phyloP scores from a whole-genome alignment of 179 eudicot genomes.

The Patellifolia procumbens region DNA sequence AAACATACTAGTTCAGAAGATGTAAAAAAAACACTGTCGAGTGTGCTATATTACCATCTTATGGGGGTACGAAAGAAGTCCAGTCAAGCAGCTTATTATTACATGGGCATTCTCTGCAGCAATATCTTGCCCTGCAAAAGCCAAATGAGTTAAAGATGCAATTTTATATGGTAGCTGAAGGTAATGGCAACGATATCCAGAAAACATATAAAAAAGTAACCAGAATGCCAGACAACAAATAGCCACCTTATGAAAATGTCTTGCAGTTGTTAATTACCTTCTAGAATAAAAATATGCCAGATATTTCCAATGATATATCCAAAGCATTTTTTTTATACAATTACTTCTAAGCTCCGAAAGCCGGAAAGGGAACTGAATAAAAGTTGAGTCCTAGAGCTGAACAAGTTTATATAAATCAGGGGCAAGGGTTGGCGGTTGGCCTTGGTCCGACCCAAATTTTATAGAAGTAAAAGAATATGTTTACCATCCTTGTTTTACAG shows the following conservation, averaged over 20 bases:
- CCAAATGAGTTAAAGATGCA: constrained; percentile 10
- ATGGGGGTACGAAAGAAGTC: constrained; percentile 67
- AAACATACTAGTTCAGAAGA: neutral
- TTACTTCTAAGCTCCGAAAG: neutral
- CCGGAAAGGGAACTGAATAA: neutral
- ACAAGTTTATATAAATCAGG: neutral
- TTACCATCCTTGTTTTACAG: too few relatives aligned
- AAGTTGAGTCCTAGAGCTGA: neutral
- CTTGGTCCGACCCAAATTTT: too few relatives aligned
- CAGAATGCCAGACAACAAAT: neutral
- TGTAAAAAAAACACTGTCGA: neutral
- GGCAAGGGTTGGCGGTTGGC: too few relatives aligned
- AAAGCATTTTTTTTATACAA: neutral
- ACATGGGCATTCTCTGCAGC: constrained; percentile 60
- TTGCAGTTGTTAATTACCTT: neutral
- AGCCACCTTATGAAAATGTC: neutral
- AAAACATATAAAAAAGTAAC: neutral
- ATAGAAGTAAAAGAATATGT: too few relatives aligned
- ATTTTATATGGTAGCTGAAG: neutral
- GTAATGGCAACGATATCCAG: neutral
- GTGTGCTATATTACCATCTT: constrained; percentile 64
- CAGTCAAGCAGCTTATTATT: constrained; percentile 52
- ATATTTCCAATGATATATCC: neutral
- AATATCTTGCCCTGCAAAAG: constrained; percentile 66
- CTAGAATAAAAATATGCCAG: neutral